Percentiles rank a stretch among this genome's conserved stretches.
Conservation (phyloP, 2,329 filamentous ascomycete genomes). For the Hirsutella rhossiliensis region DNA sequence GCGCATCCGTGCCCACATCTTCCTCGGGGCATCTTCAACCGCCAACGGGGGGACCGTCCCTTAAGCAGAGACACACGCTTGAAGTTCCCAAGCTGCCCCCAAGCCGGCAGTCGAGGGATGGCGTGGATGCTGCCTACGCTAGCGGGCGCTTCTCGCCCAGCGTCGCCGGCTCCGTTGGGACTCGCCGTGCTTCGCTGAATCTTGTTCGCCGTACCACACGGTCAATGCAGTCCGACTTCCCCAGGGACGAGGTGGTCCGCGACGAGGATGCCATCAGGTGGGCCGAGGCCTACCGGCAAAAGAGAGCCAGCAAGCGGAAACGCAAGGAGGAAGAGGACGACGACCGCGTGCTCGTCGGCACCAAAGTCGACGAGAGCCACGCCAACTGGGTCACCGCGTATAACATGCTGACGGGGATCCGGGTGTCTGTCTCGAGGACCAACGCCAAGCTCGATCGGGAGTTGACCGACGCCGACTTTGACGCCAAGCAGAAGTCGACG, state of each 20-base stretch:
- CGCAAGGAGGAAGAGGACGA: constrained; percentile 81
- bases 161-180: constrained; percentile 38
- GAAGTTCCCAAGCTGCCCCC: constrained; percentile 65
- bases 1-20: constrained; percentile 25
- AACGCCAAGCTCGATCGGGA: constrained; percentile 94
- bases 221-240: constrained; percentile 73
- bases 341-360: constrained; percentile 87
- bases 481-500: constrained; percentile 91
- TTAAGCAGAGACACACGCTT: constrained; percentile 77
- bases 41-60: constrained; percentile 30
- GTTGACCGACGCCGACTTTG: constrained; percentile 83
- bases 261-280: constrained; percentile 88
- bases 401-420: constrained; percentile 98
- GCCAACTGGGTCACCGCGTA: constrained; percentile 97
- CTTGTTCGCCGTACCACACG: constrained; percentile 71
- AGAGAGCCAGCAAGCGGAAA: constrained; percentile 76
- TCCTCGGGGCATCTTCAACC: constrained; percentile 41
- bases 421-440: constrained; percentile 88
- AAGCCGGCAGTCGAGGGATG: constrained; percentile 61
- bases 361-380: constrained; percentile 94
- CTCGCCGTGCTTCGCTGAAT: constrained; percentile 71
- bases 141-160: constrained; percentile 74
- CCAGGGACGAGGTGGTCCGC: constrained; percentile 69
- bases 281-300: constrained; percentile 88
- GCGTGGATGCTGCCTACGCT: constrained; percentile 50